Evolutionary conservation across 2,329 filamentous ascomycete species (phyloP), one percentile per base, ranked within the genome.

Genomic region (Fusarium austroafricanum): DNA sequence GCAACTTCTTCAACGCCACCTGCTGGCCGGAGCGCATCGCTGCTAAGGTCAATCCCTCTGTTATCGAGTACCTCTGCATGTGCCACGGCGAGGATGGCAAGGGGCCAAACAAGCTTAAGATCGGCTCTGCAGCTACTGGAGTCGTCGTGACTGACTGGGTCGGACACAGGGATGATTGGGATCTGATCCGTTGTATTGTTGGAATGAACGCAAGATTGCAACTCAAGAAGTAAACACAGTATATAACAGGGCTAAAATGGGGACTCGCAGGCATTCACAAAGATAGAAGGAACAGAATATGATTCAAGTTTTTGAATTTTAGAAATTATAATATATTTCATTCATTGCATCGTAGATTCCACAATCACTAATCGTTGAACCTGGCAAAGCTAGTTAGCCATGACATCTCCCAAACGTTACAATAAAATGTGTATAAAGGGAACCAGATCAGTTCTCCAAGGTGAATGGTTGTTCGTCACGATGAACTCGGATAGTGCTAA

Each of bases 1-100:
- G 91, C 78, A 97, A 97, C 81, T 98, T 98, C 82, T 98, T 95
- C 89, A 94, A 93, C 69, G 84, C 90, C 2, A 89, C 88, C 55
- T 97, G 94, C 79, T 99, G 96, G 96, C 96, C 96, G 1, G 94
- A 97, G 79, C 90, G 88, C 75, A 93, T 99, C 77, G 95, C 96
- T 2, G 90, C 89, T 20, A 93, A 92, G 81, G 85, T 97, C 47
- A 98, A 98, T 81, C 92, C 94, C 18, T 89, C 90, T 3, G 86
- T 89, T 54, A 77, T 89, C 58, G 87, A 89, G 72, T 88, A 89
- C 75, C 78, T 90, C 28, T 90, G 88, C 75, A 79, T 82, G 67
- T 79, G 79, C 14, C 89, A 90, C 75, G 86, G 84, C 44, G 82
- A 83, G 65, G 75, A 80, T 9, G 84, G 82, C 49, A 83, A 83